Conservation (phyloP, 148 eudicot genomes). For the Camellia japonica region DNA sequence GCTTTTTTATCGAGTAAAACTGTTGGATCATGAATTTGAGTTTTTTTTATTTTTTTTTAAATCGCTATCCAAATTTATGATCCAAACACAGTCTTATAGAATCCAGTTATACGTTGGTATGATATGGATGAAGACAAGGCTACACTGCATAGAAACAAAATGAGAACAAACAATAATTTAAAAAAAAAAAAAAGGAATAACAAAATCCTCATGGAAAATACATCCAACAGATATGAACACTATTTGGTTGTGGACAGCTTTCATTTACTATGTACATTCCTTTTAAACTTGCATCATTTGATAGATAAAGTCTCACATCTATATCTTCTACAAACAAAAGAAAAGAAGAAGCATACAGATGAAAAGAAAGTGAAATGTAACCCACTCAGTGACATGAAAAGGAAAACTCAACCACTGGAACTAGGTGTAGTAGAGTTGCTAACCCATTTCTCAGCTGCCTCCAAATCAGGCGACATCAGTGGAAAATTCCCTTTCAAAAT, state of each 20-base stretch:
- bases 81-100: no score
- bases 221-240: not conserved
- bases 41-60: no score
- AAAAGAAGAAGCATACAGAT: not conserved
- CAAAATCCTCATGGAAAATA: not conserved
- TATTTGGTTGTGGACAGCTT: not conserved
- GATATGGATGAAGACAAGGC: no score
- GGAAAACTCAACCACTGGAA: slow-evolving; percentile 13
- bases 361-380: no score
- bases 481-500: slow-evolving; percentile 40
- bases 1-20: not conserved
- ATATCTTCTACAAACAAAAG: not conserved
- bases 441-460: slow-evolving; percentile 17
- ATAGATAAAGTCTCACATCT: not conserved
- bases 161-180: no score
- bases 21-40: no score
- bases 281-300: not conserved
- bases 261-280: slow-evolving; percentile 6
- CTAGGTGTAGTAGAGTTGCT: slow-evolving; percentile 19
- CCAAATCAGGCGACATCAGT: slow-evolving; percentile 49
- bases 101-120: no score
- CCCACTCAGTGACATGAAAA: not conserved
- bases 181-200: no score
- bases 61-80: no score
- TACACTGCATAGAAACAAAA: no score